These are phyloP conservation scores for Lyophyllum decastes DNA, from an alignment of 768 basidiomycete genomes.

Conservation along the genomic window DNA sequence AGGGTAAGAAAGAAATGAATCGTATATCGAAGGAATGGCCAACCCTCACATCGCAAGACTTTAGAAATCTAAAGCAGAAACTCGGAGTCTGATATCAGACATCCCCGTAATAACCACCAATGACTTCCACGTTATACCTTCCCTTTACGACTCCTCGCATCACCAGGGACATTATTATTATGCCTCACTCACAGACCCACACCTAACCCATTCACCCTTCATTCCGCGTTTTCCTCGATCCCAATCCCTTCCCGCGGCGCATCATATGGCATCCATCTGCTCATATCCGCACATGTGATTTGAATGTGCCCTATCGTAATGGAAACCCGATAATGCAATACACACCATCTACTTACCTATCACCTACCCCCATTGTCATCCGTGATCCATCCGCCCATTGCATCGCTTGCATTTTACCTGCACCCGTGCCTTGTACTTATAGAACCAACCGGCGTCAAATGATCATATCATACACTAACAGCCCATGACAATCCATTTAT, in stretches of 20 bases:
- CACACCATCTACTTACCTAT: neutral
- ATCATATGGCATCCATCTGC: slow-evolving; percentile 18
- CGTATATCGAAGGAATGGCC: slow-evolving; percentile 49
- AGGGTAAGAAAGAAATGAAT: slow-evolving; percentile 58
- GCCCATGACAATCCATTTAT: neutral
- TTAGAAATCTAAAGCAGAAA: slow-evolving; percentile 52
- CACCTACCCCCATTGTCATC: neutral
- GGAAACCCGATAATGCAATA: slow-evolving; percentile 11
- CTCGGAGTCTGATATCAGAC: slow-evolving; percentile 47
- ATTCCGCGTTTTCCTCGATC: slow-evolving; percentile 13
- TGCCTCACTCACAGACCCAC: slow-evolving; percentile 4
- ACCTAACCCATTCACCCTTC: slow-evolving; percentile 3
- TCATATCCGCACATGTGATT: slow-evolving; percentile 15
- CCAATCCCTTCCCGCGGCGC: slow-evolving; percentile 13
- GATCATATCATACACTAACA: slow-evolving; percentile 2
- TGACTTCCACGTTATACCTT: neutral
- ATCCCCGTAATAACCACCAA: neutral
- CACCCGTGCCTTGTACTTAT: slow-evolving; percentile 11
- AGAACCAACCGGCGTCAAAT: slow-evolving; percentile 9
- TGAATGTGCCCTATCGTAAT: slow-evolving; percentile 1
- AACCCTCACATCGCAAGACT: slow-evolving; percentile 49
- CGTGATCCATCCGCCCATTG: neutral
- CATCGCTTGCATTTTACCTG: neutral
- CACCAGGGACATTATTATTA: slow-evolving; percentile 6
- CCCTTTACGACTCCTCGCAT: slow-evolving; percentile 7